These are phyloP conservation scores for Lycium barbarum DNA, from an alignment of 257 asterid species.

Conservation along the genomic window DNA sequence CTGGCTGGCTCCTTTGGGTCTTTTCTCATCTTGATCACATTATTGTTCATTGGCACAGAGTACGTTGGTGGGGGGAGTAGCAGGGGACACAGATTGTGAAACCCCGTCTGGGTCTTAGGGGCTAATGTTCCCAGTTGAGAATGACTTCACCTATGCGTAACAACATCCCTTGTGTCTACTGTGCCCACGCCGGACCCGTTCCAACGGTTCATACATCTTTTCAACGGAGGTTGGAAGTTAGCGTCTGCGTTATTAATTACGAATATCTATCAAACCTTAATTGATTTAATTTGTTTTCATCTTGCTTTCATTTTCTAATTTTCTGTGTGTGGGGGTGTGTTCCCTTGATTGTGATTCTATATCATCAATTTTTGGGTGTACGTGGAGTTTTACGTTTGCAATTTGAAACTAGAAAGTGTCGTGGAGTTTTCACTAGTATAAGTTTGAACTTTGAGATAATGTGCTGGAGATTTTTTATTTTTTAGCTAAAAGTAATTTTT, in stretches of 20 bases:
- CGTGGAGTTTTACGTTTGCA: no score
- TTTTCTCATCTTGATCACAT: neutral
- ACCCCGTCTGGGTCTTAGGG: conserved; percentile 24
- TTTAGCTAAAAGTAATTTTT: no score
- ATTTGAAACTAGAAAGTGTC: no score
- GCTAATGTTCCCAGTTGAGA: conserved; percentile 31
- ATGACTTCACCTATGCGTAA: conserved; percentile 32
- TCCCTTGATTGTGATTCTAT: no score
- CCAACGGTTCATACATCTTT: conserved; percentile 12
- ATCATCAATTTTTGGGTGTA: no score
- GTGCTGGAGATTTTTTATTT: no score
- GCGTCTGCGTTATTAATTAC: neutral
- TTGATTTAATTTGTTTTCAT: no score
- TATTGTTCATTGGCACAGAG: conserved; percentile 1
- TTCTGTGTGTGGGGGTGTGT: no score
- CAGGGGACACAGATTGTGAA: conserved; percentile 34
- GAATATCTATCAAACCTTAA: conserved; percentile 14
- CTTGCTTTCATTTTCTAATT: no score
- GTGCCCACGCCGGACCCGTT: conserved; percentile 30
- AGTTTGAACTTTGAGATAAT: no score
- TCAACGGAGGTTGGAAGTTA: neutral
- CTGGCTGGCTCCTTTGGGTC: neutral
- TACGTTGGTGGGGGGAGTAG: conserved; percentile 8
- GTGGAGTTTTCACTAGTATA: no score
- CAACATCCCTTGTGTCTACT: conserved; percentile 30